phyloP scores from a whole-genome alignment of 129 eudicot genomes.

The Oenanthe sinensis region DNA sequence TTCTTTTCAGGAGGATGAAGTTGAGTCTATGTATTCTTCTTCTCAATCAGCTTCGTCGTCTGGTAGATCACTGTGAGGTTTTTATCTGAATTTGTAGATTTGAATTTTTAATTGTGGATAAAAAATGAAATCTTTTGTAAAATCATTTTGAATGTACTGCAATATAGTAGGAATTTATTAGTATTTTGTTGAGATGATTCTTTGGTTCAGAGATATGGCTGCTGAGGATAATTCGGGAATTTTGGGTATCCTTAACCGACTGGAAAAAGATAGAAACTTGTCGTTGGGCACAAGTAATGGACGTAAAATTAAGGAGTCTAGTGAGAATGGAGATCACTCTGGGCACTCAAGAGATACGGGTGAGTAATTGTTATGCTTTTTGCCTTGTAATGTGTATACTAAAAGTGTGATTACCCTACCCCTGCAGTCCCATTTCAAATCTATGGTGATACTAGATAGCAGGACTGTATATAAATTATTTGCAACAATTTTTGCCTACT shows the following conservation, averaged over 20 bases:
- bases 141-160: background rate
- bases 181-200: background rate
- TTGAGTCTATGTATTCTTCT: conserved; percentile 18
- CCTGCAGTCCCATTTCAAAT: background rate
- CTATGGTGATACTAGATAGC: conserved; percentile 1
- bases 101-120: background rate
- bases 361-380: conserved; percentile 19
- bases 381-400: background rate
- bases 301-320: conserved; percentile 11
- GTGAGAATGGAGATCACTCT: conserved; percentile 15
- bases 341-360: conserved; percentile 29
- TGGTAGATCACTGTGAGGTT: conserved; percentile 66
- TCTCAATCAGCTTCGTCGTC: conserved; percentile 37
- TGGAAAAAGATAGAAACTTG: conserved; percentile 58
- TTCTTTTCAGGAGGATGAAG: conserved; percentile 16
- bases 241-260: conserved; percentile 61
- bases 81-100: conserved; percentile 10
- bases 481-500: background rate
- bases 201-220: conserved; percentile 36
- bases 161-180: background rate
- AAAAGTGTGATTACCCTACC: background rate
- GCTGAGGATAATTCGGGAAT: conserved; percentile 45
- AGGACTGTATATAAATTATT: background rate
- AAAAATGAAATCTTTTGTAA: background rate
- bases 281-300: conserved; percentile 36